Conservation (phyloP, 2,329 filamentous ascomycete genomes). For the Venturia nashicola region DNA sequence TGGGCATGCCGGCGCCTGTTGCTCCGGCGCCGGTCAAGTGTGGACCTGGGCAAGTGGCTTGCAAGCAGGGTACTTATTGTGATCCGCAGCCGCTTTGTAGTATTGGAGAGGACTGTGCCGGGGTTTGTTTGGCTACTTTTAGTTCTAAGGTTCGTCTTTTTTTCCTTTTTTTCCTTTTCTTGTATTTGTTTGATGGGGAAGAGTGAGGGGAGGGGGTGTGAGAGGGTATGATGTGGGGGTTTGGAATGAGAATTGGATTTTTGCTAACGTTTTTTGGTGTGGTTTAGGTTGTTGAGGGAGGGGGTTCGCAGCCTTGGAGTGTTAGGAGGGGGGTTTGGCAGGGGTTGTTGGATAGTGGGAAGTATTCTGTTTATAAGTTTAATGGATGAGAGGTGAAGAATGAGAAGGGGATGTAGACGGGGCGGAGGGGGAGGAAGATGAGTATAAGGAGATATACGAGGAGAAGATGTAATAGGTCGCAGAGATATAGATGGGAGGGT, state of each 20-base stretch:
- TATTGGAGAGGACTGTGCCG: conserved; percentile 5
- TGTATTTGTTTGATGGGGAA: no score
- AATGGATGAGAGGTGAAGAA: background rate
- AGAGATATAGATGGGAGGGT: no score
- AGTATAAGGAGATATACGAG: no score
- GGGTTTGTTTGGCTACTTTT: conserved; percentile 5
- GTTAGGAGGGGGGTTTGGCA: conserved; percentile 3
- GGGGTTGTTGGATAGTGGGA: conserved; percentile 1
- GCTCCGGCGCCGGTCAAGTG: background rate
- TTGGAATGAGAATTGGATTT: background rate
- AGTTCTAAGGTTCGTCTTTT: background rate
- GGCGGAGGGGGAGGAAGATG: no score
- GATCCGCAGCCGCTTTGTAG: conserved; percentile 8
- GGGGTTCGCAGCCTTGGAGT: background rate
- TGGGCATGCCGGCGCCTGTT: background rate
- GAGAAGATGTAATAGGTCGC: no score
- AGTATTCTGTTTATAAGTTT: background rate
- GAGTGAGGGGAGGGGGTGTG: no score
- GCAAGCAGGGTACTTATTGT: background rate
- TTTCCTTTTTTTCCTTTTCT: no score
- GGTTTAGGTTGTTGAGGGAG: background rate
- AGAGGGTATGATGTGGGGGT: no score
- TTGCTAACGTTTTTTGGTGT: background rate
- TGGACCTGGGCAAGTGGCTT: background rate
- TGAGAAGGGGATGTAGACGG: no score